These are phyloP conservation scores for Phytophthora colocasiae DNA, from an alignment of 352 stramenopile species.

Conservation along the genomic window DNA sequence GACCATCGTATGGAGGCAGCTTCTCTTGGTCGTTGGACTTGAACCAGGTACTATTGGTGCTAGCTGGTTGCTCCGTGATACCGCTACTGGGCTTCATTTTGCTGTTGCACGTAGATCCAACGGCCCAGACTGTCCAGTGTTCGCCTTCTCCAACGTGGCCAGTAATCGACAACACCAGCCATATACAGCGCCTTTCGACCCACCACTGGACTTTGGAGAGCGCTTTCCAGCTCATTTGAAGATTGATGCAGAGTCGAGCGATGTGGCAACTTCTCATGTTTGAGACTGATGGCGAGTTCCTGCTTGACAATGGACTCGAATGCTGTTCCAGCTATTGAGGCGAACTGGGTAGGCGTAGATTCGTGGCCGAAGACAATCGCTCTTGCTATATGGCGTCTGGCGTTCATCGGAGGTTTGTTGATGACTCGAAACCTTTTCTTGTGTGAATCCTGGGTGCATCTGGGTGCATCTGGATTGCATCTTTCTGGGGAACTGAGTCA, in stretches of 20 bases:
- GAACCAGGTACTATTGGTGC: constrained; percentile 41
- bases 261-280: constrained; percentile 86
- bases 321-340: constrained; percentile 55
- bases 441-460: constrained; percentile 48
- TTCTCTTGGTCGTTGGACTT: constrained; percentile 53
- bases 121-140: constrained; percentile 17
- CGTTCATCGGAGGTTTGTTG: constrained; percentile 69
- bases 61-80: constrained; percentile 45
- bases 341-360: constrained; percentile 63
- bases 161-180: neutral
- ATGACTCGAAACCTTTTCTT: constrained; percentile 65
- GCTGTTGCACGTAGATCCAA: constrained; percentile 58
- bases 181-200: constrained; percentile 10
- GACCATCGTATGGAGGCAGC: constrained; percentile 59
- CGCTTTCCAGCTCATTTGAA: constrained; percentile 66
- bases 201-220: constrained; percentile 22
- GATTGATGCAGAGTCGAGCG: constrained; percentile 63
- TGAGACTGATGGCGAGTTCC: constrained; percentile 60
- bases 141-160: constrained; percentile 25
- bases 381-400: constrained; percentile 53
- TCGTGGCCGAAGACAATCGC: constrained; percentile 59
- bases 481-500: constrained; percentile 59
- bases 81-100: constrained; percentile 59
- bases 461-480: constrained; percentile 48
- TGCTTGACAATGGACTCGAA: constrained; percentile 60